These are phyloP conservation scores for Imleria badia DNA, from an alignment of 768 basidiomycete genomes.

Conservation along the genomic window DNA sequence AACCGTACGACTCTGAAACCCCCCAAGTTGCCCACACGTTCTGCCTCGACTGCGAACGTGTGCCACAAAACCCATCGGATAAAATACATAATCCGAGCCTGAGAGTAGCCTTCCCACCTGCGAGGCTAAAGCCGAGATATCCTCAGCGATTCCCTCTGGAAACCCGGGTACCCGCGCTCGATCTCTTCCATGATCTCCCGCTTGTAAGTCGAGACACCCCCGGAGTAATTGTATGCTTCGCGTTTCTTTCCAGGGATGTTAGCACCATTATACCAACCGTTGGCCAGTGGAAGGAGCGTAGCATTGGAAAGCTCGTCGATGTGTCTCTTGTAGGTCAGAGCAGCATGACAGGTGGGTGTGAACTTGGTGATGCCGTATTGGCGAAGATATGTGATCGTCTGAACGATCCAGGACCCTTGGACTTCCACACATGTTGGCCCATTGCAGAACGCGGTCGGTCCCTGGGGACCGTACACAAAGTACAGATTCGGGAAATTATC, in stretches of 20 bases:
- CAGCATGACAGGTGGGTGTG: slow-evolving; percentile 5
- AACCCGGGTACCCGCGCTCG: slow-evolving; percentile 10
- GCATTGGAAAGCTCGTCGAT: background rate
- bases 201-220: background rate
- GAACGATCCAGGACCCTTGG: slow-evolving; percentile 4
- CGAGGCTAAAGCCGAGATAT: background rate
- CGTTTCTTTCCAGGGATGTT: slow-evolving; percentile 12
- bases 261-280: background rate
- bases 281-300: slow-evolving; percentile 8
- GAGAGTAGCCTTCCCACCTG: too few species aligned
- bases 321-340: slow-evolving; percentile 7
- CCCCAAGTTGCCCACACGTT: too few species aligned
- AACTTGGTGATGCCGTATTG: slow-evolving; percentile 11
- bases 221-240: slow-evolving; percentile 4
- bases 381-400: slow-evolving; percentile 12
- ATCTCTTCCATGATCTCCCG: slow-evolving; percentile 16
- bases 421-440: slow-evolving; percentile 13
- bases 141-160: slow-evolving; percentile 6
- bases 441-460: slow-evolving; percentile 8
- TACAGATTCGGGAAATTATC: slow-evolving; percentile 18
- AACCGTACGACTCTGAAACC: too few species aligned
- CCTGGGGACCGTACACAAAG: slow-evolving; percentile 15
- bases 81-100: too few species aligned
- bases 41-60: too few species aligned
- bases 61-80: too few species aligned